Evolutionary conservation across 495 filamentous ascomycete species (phyloP).

Genomic region (Penicillium ucsense): DNA sequence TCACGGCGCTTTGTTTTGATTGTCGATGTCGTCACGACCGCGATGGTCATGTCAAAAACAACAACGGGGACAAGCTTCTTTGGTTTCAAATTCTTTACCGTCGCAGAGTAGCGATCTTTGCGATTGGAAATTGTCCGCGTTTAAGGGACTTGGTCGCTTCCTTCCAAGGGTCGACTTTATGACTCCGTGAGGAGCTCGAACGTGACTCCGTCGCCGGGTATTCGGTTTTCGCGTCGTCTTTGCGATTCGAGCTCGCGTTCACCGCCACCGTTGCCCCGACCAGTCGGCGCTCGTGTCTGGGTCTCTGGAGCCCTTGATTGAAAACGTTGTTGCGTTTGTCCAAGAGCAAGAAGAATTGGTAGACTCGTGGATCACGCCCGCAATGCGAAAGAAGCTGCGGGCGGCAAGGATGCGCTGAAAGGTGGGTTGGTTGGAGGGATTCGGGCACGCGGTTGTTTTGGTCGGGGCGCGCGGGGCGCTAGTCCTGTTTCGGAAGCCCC

Average conservation of each 20-base stretch:
- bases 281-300: too few relatives aligned
- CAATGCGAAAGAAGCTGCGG: slow-evolving; percentile 14
- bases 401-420: slow-evolving; percentile 13
- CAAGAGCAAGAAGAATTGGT: background rate
- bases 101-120: too few relatives aligned
- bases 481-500: slow-evolving; percentile 24
- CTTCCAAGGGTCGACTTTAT: too few relatives aligned
- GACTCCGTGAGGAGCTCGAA: too few relatives aligned
- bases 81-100: background rate
- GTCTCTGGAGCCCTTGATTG: too few relatives aligned
- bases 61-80: slow-evolving; percentile 4
- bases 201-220: too few relatives aligned
- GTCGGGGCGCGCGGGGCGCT: slow-evolving; percentile 40
- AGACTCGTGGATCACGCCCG: slow-evolving; percentile 5
- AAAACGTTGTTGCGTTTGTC: too few relatives aligned
- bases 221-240: slow-evolving; percentile 4
- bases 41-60: slow-evolving; percentile 38
- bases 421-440: slow-evolving; percentile 20
- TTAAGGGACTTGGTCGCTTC: too few relatives aligned
- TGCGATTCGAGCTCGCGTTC: background rate
- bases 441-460: slow-evolving; percentile 42
- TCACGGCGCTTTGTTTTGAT: slow-evolving; percentile 37
- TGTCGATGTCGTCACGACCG: slow-evolving; percentile 29
- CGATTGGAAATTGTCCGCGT: too few relatives aligned
- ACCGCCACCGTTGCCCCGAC: background rate